A percentile compares a stretch with the other conserved stretches of the same genome.
Evolutionary conservation across 306 rosid genomes (phyloP).

Genomic region (Quercus cerris): DNA sequence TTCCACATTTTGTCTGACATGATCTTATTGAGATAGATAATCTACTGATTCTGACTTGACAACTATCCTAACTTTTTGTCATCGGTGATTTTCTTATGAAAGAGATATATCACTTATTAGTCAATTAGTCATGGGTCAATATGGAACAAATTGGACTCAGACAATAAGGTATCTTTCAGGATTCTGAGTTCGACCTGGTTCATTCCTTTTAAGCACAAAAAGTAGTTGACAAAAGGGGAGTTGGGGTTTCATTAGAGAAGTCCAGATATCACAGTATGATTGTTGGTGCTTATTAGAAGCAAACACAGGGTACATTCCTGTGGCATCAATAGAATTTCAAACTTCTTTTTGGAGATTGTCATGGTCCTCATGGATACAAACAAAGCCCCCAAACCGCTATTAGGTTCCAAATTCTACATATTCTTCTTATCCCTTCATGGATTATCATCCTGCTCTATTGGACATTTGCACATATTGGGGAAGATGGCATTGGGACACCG

Average conservation of each 20-base stretch:
- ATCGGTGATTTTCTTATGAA: neutral
- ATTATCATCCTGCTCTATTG: neutral
- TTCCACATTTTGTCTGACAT: neutral
- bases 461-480: neutral
- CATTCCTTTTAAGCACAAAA: neutral
- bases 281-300: neutral
- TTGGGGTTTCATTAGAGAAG: neutral
- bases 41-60: neutral
- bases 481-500: neutral
- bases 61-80: neutral
- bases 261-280: neutral
- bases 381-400: neutral
- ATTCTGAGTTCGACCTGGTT: neutral
- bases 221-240: neutral
- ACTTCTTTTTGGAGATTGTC: neutral
- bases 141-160: too few relatives aligned
- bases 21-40: too few relatives aligned
- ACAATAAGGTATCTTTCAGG: too few relatives aligned
- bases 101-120: neutral
- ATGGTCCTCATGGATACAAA: neutral
- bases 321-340: neutral
- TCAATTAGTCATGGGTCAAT: too few relatives aligned
- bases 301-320: neutral
- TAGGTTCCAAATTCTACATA: neutral
- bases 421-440: neutral